Conservation (phyloP, 441 rosid genomes). For the Croton setiger region DNA sequence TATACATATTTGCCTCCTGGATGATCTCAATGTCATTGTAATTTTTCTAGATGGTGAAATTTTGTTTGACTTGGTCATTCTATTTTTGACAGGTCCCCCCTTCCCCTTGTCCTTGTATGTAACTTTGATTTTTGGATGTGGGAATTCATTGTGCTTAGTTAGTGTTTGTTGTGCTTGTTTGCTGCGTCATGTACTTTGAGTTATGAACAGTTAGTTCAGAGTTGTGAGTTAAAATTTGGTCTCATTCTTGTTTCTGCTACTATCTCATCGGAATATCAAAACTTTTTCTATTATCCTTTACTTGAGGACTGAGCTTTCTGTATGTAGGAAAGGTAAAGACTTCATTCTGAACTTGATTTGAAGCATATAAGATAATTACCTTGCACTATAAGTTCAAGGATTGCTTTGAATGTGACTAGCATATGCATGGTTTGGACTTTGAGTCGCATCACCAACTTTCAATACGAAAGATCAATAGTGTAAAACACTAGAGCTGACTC, state of each 20-base stretch:
- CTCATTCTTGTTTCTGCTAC: not conserved
- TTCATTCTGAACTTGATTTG: no score
- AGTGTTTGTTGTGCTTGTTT: conserved; percentile 9
- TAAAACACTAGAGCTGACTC: no score
- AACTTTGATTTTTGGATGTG: conserved; percentile 19
- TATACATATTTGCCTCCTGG: conserved; percentile 32
- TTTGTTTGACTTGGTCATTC: conserved; percentile 25
- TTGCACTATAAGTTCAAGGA: no score
- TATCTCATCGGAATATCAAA: no score
- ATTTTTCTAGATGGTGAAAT: conserved; percentile 23
- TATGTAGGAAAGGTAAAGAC: no score
- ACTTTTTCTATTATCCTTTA: no score
- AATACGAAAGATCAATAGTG: no score
- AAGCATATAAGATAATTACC: no score
- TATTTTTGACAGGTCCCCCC: conserved; percentile 19
- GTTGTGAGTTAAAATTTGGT: not conserved
- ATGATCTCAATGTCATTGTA: conserved; percentile 31
- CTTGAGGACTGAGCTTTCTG: no score
- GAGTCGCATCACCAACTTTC: no score
- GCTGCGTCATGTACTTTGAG: conserved; percentile 14
- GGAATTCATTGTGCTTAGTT: not conserved
- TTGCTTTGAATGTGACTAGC: no score
- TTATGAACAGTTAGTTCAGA: not conserved
- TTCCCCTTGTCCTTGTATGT: conserved; percentile 30
- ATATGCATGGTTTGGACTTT: no score